Conservation (phyloP, 495 filamentous ascomycete species). For the Lineolata rhizophorae region DNA sequence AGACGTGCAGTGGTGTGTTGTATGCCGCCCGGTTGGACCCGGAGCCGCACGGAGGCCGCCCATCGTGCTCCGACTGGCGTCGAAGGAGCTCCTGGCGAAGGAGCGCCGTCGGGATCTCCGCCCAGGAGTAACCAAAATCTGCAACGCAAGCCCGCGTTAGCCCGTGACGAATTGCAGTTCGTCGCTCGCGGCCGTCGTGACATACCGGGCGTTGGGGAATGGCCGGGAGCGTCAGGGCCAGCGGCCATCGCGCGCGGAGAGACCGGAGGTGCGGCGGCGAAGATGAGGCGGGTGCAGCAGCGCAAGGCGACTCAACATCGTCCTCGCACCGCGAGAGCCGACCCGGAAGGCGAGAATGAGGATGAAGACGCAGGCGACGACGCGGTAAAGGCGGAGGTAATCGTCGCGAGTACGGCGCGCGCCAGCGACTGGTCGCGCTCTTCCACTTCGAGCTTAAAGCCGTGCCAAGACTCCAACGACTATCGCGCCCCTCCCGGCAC, state of each 20-base stretch:
- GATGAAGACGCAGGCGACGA: too few species aligned
- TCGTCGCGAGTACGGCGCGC: too few species aligned
- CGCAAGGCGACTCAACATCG: not conserved
- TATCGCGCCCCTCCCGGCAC: too few species aligned
- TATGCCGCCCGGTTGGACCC: constrained; percentile 11
- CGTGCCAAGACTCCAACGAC: too few species aligned
- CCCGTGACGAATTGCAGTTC: not conserved
- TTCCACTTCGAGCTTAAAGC: too few species aligned
- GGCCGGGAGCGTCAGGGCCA: not conserved
- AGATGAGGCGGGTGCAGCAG: not conserved
- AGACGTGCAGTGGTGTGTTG: constrained; percentile 21
- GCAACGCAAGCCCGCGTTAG: not conserved
- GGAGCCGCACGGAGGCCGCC: constrained; percentile 15
- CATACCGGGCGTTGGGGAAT: constrained; percentile 3
- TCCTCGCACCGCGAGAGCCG: too few species aligned
- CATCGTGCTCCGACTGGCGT: constrained; percentile 9
- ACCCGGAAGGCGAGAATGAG: too few species aligned
- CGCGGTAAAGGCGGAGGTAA: too few species aligned
- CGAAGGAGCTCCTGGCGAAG: constrained; percentile 17
- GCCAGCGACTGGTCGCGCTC: too few species aligned
- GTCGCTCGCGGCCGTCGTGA: not conserved
- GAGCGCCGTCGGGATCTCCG: constrained; percentile 12
- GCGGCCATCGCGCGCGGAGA: not conserved
- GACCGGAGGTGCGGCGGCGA: not conserved
- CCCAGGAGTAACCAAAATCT: constrained; percentile 7